Evolutionary conservation across 1,284 basidiomycete genomes (phyloP), one percentile per base, ranked within the genome.

Genomic region (Sphaerobolus stellatus): DNA sequence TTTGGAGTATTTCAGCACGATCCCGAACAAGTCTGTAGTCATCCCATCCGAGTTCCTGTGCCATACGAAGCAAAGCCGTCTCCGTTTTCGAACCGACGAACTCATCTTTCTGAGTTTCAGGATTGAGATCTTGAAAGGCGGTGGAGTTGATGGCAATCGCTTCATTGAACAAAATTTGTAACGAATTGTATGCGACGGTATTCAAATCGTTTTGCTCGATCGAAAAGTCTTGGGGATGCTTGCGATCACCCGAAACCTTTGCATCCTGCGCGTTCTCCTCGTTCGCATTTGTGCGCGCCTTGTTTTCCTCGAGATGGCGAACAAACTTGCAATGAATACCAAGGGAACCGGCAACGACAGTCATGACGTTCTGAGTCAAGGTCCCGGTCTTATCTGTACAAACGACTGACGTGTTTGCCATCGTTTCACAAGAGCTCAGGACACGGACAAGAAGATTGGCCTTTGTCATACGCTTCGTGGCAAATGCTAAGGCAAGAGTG

Each of bases 31-130:
- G 66, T 64, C 78, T 82, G 76, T 92, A 96, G 63, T 88, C 75
- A 7, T 75, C 73, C 95, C 96, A 99, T 6, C 80, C 76, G 46
- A 92, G 83, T 50, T 92, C 84, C 75, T 90, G 88, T n/a, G 92
- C 91, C 64, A 98, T 93, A 61, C 86, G 82, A 22, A 99, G 77
- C 24, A 99, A 79, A 1, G 96, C 96, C 0, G 90, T 94, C 76
- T 99, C 96, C 6, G 96, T 98, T 81, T 99, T 98, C 76, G 84
- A 93, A 5, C 97, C 96, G 49, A 98, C 81, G 66, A 98, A 97
- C 22, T 82, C 75, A 33, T 72, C 62, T 59, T 84, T 75, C n/a
- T 81, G 83, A 6, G 80, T 81, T 43, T 84, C 83, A 24, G 82
- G 73, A 68, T 92, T 83, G 38, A 67, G 73, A 62, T 94, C 92